Evolutionary conservation across 495 filamentous ascomycete species (phyloP).

Genomic region (Xylaria sp.): DNA sequence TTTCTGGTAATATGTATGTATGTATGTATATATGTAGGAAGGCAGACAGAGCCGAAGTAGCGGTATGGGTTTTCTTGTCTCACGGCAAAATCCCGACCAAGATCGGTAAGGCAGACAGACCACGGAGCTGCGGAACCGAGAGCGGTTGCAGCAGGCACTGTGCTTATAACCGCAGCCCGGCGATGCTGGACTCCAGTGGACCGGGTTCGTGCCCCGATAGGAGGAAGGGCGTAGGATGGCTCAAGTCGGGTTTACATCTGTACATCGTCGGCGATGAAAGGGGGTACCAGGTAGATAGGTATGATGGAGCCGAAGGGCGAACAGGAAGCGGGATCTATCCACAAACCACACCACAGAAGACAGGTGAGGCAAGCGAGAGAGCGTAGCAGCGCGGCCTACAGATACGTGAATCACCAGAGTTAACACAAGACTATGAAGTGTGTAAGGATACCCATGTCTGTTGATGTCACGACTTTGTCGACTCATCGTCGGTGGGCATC

Average conservation of each 20-base stretch:
- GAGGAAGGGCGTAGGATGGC: neutral
- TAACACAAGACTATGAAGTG: neutral
- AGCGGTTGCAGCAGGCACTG: neutral
- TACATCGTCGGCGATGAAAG: neutral
- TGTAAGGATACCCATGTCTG: conserved; percentile 7
- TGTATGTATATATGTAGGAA: no score
- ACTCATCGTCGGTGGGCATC: neutral
- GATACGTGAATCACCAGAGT: neutral
- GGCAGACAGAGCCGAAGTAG: conserved; percentile 22
- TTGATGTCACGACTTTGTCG: conserved; percentile 14
- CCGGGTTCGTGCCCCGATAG: neutral
- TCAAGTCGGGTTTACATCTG: neutral
- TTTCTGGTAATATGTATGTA: no score
- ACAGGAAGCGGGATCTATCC: neutral
- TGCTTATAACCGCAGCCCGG: conserved; percentile 6
- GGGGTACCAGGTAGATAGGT: neutral
- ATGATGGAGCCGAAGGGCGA: neutral
- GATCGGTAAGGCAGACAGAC: conserved; percentile 16
- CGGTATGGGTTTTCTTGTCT: conserved; percentile 24
- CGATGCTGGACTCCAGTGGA: neutral
- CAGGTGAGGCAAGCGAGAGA: neutral
- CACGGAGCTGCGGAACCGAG: conserved; percentile 13
- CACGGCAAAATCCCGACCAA: conserved; percentile 17
- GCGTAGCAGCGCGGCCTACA: no score
- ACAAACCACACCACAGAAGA: neutral